Evolutionary conservation across 1,284 basidiomycete genomes (phyloP).

Genomic region (Fomitopsis palustris): DNA sequence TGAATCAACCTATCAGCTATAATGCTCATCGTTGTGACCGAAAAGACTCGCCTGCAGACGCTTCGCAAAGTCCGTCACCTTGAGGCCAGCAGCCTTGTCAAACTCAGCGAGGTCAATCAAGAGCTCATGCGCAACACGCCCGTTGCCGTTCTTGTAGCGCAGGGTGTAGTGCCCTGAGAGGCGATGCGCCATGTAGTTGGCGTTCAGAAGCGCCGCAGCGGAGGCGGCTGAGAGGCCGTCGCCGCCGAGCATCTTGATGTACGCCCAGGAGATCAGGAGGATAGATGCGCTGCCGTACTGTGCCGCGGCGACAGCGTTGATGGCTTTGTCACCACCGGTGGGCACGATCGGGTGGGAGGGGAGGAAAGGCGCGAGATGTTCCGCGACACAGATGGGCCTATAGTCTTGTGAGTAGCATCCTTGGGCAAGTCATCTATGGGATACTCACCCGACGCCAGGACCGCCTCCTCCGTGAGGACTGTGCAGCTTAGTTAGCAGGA

Average conservation of each 20-base stretch:
- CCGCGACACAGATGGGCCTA: slow-evolving; percentile 92
- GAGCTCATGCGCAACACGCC: slow-evolving; percentile 92
- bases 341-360: slow-evolving; percentile 85
- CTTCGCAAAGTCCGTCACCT: slow-evolving; percentile 96
- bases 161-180: slow-evolving; percentile 85
- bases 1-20: not conserved
- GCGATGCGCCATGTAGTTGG: slow-evolving; percentile 95
- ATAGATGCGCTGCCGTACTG: slow-evolving; percentile 96
- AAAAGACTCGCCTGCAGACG: slow-evolving; percentile 67
- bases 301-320: slow-evolving; percentile 87
- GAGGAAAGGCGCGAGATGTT: slow-evolving; percentile 93
- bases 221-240: slow-evolving; percentile 83
- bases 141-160: slow-evolving; percentile 88
- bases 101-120: slow-evolving; percentile 95
- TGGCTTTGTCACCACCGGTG: slow-evolving; percentile 70
- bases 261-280: slow-evolving; percentile 96
- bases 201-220: slow-evolving; percentile 86
- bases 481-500: slow-evolving; percentile 11
- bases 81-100: slow-evolving; percentile 83
- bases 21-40: not conserved
- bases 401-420: slow-evolving; percentile 3
- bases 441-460: slow-evolving; percentile 80
- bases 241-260: slow-evolving; percentile 97
- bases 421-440: not conserved
- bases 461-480: slow-evolving; percentile 97